phyloP scores from a whole-genome alignment of 352 stramenopile species.

The Phytophthora sojae region DNA sequence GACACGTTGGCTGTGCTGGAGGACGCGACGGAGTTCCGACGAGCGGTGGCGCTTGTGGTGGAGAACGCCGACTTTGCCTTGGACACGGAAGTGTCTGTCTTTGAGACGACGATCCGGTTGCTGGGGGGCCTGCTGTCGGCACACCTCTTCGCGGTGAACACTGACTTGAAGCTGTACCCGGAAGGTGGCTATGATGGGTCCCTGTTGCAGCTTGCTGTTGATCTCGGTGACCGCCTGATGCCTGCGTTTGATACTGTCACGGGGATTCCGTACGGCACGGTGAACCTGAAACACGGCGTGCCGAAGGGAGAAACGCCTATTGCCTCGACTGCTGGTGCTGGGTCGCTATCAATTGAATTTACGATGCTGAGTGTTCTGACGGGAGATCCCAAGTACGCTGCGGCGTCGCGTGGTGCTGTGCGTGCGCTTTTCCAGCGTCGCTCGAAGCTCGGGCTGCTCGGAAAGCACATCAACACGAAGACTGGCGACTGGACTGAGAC shows the following conservation, averaged over 20 bases:
- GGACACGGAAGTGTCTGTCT: constrained; percentile 92
- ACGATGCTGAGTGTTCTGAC: constrained; percentile 94
- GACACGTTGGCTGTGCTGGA: constrained; percentile 92
- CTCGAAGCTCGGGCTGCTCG: constrained; percentile 90
- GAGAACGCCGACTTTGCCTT: constrained; percentile 77
- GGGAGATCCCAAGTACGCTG: constrained; percentile 70
- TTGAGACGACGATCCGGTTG: constrained; percentile 94
- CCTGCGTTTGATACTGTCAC: constrained; percentile 96
- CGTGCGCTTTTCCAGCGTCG: constrained; percentile 80
- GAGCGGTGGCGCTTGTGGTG: constrained; percentile 72
- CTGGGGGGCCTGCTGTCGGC: constrained; percentile 92
- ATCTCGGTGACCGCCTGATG: constrained; percentile 96
- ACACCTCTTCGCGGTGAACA: constrained; percentile 83
- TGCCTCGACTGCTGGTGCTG: constrained; percentile 95
- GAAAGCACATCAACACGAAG: constrained; percentile 96
- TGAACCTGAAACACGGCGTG: constrained; percentile 94
- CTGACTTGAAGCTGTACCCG: constrained; percentile 57
- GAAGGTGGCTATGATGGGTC: constrained; percentile 90
- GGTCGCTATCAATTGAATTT: constrained; percentile 97
- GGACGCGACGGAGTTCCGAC: constrained; percentile 76
- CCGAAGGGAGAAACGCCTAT: constrained; percentile 94
- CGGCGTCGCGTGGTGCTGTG: constrained; percentile 67
- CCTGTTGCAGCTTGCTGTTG: constrained; percentile 93
- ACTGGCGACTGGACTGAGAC: constrained; percentile 89
- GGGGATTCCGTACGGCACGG: constrained; percentile 97